Evolutionary conservation across 257 asterid species (phyloP).

Genomic region (Voacanga thouarsii): DNA sequence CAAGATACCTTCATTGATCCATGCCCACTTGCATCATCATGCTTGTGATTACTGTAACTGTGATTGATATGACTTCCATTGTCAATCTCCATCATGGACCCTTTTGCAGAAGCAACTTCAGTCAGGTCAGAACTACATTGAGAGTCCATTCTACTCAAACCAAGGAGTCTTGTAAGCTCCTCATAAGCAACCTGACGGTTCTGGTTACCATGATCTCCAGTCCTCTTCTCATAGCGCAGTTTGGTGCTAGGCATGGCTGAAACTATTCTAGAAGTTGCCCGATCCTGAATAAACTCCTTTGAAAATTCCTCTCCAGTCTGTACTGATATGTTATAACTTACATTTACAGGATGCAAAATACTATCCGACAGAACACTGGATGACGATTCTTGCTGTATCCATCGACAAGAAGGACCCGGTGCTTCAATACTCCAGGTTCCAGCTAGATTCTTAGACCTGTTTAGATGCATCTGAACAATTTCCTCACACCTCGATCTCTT

Average conservation of each 20-base stretch:
- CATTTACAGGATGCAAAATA: slow-evolving; percentile 26
- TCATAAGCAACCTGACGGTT: slow-evolving; percentile 46
- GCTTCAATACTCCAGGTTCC: slow-evolving; percentile 36
- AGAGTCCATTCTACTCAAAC: slow-evolving; percentile 61
- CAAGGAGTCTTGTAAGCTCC: slow-evolving; percentile 60
- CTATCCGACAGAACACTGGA: slow-evolving; percentile 21
- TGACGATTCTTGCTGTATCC: slow-evolving; percentile 36
- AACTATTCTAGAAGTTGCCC: slow-evolving; percentile 38
- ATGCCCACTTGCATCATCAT: slow-evolving; percentile 30
- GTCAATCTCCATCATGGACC: slow-evolving; percentile 35
- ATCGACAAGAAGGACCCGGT: slow-evolving; percentile 34
- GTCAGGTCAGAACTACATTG: slow-evolving; percentile 50
- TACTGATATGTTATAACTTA: slow-evolving; percentile 37
- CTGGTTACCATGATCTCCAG: slow-evolving; percentile 30
- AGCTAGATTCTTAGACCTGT: slow-evolving; percentile 33
- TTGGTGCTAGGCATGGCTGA: slow-evolving; percentile 31
- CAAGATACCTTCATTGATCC: slow-evolving; percentile 25
- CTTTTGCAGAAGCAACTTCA: slow-evolving; percentile 52
- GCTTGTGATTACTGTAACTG: slow-evolving; percentile 24
- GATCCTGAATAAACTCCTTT: slow-evolving; percentile 48
- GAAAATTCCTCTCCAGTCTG: slow-evolving; percentile 65
- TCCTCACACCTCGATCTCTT: not conserved
- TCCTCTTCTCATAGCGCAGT: slow-evolving; percentile 30
- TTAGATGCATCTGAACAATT: slow-evolving; percentile 7
- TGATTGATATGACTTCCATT: slow-evolving; percentile 31